These are phyloP conservation scores for Dinochytrium kinnereticum DNA, from an alignment of 371 early-diverging fungal species.

Conservation along the genomic window DNA sequence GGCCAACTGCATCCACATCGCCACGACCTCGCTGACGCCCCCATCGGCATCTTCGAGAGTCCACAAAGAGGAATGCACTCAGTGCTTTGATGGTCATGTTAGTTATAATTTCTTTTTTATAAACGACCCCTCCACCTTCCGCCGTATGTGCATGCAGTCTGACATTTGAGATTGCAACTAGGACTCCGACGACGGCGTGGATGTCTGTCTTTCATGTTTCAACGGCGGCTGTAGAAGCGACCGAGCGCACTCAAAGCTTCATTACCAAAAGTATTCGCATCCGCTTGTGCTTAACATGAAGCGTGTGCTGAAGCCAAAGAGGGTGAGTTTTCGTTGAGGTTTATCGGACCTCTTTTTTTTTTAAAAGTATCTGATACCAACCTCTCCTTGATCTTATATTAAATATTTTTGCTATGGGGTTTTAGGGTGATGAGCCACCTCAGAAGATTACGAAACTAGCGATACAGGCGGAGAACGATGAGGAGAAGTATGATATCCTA, in stretches of 20 bases:
- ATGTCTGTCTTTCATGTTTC: slow-evolving; percentile 93
- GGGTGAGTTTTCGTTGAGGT: neutral
- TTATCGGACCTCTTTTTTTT: no score
- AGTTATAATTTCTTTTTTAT: neutral
- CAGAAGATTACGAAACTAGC: slow-evolving; percentile 89
- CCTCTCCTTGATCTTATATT: neutral
- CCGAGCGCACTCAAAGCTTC: slow-evolving; percentile 76
- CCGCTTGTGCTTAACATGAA: slow-evolving; percentile 84
- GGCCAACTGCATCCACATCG: slow-evolving; percentile 34
- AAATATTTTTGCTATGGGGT: neutral
- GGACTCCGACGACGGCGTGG: slow-evolving; percentile 77
- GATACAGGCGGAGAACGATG: slow-evolving; percentile 72
- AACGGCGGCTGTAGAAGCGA: slow-evolving; percentile 82
- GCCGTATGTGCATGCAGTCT: slow-evolving; percentile 26
- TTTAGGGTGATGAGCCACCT: slow-evolving; percentile 57
- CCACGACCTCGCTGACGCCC: slow-evolving; percentile 11
- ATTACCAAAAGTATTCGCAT: slow-evolving; percentile 73
- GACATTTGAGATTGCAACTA: slow-evolving; percentile 39
- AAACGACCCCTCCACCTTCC: neutral
- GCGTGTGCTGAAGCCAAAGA: slow-evolving; percentile 56
- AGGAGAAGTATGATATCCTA: slow-evolving; percentile 71
- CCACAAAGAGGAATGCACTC: slow-evolving; percentile 95
- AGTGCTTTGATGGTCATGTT: slow-evolving; percentile 90
- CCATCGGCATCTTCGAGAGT: slow-evolving; percentile 49
- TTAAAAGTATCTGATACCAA: no score